Evolutionary conservation across 2,329 filamentous ascomycete genomes (phyloP).

Genomic region (Aspergillus sp.): DNA sequence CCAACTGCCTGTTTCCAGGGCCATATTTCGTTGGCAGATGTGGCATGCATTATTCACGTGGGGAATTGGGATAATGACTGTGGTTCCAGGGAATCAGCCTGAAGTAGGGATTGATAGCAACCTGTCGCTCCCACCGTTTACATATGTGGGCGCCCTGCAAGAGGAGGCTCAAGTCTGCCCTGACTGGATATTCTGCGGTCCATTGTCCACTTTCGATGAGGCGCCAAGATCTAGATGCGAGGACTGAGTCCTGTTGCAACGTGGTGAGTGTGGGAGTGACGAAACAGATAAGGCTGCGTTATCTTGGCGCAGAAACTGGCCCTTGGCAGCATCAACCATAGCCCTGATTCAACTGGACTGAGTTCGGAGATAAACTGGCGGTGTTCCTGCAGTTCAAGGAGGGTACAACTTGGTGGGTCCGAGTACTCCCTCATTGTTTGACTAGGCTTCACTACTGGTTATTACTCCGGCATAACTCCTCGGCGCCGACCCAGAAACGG

Average conservation of each 20-base stretch:
- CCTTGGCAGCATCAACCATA: conserved; percentile 20
- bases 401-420: background rate
- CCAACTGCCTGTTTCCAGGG: background rate
- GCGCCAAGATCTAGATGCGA: conserved; percentile 16
- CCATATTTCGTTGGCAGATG: background rate
- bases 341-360: conserved; percentile 9
- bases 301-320: conserved; percentile 20
- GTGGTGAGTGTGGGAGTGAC: conserved; percentile 20
- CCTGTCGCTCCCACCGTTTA: background rate
- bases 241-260: conserved; percentile 18
- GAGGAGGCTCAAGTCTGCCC: conserved; percentile 8
- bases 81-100: background rate
- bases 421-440: background rate
- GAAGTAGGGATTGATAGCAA: background rate
- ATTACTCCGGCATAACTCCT: background rate
- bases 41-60: conserved; percentile 12
- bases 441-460: background rate
- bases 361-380: conserved; percentile 16
- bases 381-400: conserved; percentile 24
- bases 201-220: conserved; percentile 1
- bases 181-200: conserved; percentile 2
- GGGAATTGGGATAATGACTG: background rate
- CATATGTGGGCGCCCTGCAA: conserved; percentile 8
- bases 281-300: conserved; percentile 15
- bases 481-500: background rate